Percentiles rank a stretch among this genome's conserved stretches.
These are phyloP conservation scores for Neurospora sp. DNA, from an alignment of 2,329 filamentous ascomycete species.

Conservation along the genomic window DNA sequence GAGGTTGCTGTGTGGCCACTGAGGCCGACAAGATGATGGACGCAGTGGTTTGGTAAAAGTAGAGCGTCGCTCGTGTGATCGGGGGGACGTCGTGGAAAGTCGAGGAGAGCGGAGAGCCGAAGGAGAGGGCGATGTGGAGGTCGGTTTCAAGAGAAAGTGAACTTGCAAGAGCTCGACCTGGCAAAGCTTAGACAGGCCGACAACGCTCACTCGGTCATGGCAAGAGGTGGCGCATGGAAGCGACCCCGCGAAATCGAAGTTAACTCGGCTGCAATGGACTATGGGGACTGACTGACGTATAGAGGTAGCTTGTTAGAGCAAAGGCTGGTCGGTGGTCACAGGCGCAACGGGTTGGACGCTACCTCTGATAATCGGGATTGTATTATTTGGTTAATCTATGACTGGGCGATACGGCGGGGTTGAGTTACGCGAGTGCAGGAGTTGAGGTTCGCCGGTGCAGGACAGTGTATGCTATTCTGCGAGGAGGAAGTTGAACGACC, in stretches of 20 bases:
- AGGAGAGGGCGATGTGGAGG: neutral
- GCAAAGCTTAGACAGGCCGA: slow-evolving; percentile 5
- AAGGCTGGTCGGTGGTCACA: neutral
- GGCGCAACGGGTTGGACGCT: neutral
- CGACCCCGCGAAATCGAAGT: neutral
- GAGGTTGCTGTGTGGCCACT: neutral
- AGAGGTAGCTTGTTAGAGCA: neutral
- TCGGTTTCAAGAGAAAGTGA: neutral
- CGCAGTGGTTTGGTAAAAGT: neutral
- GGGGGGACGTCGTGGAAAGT: neutral
- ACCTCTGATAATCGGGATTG: neutral
- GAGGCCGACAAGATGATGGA: neutral
- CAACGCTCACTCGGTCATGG: slow-evolving; percentile 6
- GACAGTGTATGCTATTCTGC: neutral
- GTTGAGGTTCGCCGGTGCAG: neutral
- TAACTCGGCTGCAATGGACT: neutral
- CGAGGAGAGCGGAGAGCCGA: neutral
- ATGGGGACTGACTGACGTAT: neutral
- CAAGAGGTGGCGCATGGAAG: slow-evolving; percentile 3
- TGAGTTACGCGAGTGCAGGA: neutral
- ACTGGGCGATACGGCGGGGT: neutral
- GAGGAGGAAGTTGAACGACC: neutral
- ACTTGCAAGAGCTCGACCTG: slow-evolving; percentile 3
- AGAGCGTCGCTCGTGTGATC: neutral
- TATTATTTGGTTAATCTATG: neutral